These are phyloP conservation scores for Pulveroboletus frians DNA, from an alignment of 768 basidiomycete genomes.

Conservation along the genomic window DNA sequence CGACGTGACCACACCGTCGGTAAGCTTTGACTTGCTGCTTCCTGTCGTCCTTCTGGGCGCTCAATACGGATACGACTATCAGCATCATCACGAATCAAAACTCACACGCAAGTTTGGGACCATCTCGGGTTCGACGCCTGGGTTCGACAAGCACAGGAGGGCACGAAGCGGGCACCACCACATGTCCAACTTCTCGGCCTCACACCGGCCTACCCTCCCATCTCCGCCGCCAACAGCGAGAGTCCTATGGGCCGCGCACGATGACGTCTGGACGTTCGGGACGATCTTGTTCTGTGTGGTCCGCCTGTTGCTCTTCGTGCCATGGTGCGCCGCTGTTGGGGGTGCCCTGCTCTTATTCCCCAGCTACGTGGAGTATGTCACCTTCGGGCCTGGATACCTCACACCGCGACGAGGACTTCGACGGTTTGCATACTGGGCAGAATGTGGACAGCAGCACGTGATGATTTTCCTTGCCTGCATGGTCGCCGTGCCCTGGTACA, in stretches of 20 bases:
- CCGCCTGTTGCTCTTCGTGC: conserved; percentile 27
- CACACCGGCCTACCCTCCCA: not conserved
- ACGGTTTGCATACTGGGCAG: conserved; percentile 37
- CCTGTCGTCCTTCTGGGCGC: not conserved
- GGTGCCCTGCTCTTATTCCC: conserved; percentile 30
- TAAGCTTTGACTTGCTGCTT: conserved; percentile 8
- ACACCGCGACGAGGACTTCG: conserved; percentile 27
- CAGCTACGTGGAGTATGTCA: conserved; percentile 20
- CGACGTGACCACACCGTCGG: conserved; percentile 12
- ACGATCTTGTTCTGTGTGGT: conserved; percentile 2
- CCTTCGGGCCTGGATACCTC: conserved; percentile 30
- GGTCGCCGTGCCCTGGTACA: conserved; percentile 17
- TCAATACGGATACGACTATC: not conserved
- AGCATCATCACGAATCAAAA: not conserved
- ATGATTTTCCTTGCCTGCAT: conserved; percentile 30
- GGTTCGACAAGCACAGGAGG: conserved; percentile 4
- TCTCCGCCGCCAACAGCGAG: not conserved
- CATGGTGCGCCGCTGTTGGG: conserved; percentile 35
- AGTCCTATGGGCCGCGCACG: not conserved
- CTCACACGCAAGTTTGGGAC: conserved; percentile 23
- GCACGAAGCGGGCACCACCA: conserved; percentile 4
- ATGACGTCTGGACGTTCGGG: not conserved
- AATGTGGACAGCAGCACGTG: conserved; percentile 32
- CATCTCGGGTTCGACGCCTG: conserved; percentile 19
- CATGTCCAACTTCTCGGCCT: conserved; percentile 13